These are phyloP conservation scores for Cucurbita maxima DNA, from an alignment of 306 rosid species.

Conservation along the genomic window DNA sequence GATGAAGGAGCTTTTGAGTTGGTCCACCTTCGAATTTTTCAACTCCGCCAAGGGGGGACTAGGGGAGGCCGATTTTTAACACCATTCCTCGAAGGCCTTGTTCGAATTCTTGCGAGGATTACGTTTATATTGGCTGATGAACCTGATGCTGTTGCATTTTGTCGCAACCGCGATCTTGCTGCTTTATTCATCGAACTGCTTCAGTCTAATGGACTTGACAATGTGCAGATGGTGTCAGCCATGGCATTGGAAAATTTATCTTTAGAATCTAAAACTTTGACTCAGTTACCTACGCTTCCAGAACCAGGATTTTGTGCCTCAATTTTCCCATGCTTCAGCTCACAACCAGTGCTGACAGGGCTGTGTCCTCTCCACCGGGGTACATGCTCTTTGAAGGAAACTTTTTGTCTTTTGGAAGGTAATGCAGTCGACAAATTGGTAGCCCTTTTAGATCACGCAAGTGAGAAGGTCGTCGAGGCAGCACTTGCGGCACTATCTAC, in stretches of 20 bases:
- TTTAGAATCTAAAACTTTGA: conserved; percentile 55
- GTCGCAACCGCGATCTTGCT: conserved; percentile 55
- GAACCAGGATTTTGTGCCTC: conserved; percentile 47
- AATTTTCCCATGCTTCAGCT: conserved; percentile 53
- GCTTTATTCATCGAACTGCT: conserved; percentile 62
- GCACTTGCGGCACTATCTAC: conserved; percentile 80
- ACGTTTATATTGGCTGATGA: conserved; percentile 61
- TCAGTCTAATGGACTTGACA: conserved; percentile 80
- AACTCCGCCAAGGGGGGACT: conserved; percentile 65
- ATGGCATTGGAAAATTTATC: conserved; percentile 81
- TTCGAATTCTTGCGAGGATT: conserved; percentile 71
- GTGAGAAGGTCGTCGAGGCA: conserved; percentile 86
- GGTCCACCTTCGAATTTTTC: conserved; percentile 38
- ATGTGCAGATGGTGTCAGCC: conserved; percentile 90
- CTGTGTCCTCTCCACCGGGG: conserved; percentile 76
- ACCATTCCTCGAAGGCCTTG: conserved; percentile 80
- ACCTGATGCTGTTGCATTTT: conserved; percentile 54
- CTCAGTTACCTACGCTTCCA: conserved; percentile 54
- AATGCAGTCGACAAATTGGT: conserved; percentile 64
- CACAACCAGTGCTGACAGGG: conserved; percentile 49
- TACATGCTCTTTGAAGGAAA: conserved; percentile 55
- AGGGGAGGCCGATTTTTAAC: conserved; percentile 76
- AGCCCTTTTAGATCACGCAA: conserved; percentile 82
- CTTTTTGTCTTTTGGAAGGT: conserved; percentile 76
- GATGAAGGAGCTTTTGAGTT: conserved; percentile 72